Percentiles rank a stretch among this genome's conserved stretches.
phyloP scores from a whole-genome alignment of 805 yeast species.

The Kuraishia ogatae region DNA sequence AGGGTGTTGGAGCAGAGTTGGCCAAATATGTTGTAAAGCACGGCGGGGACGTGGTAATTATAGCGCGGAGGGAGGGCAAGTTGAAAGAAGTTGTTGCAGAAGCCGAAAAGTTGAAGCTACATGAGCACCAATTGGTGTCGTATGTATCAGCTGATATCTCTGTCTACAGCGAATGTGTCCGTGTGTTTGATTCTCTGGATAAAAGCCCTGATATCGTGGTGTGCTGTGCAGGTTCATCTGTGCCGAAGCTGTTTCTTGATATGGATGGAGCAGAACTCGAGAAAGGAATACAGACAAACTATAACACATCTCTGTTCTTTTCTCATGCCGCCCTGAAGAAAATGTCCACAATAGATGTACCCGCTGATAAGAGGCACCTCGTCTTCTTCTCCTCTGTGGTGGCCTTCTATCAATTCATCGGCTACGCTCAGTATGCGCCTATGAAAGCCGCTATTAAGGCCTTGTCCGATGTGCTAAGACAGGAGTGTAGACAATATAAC shows the following conservation, averaged over 20 bases:
- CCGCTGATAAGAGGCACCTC: conserved; percentile 33
- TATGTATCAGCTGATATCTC: conserved; percentile 63
- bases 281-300: conserved; percentile 59
- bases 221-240: conserved; percentile 84
- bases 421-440: conserved; percentile 89
- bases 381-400: conserved; percentile 68
- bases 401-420: conserved; percentile 82
- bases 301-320: conserved; percentile 62
- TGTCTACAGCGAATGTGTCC: conserved; percentile 37
- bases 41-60: conserved; percentile 61
- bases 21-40: conserved; percentile 61
- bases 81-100: conserved; percentile 39
- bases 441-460: conserved; percentile 75
- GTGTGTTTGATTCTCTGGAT: conserved; percentile 29
- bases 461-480: conserved; percentile 69
- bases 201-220: conserved; percentile 60
- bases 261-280: conserved; percentile 48
- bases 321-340: conserved; percentile 55
- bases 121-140: conserved; percentile 22
- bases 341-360: conserved; percentile 11
- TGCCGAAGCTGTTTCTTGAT: conserved; percentile 72
- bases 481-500: conserved; percentile 64
- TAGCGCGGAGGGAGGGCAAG: conserved; percentile 67
- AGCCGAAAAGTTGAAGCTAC: conserved; percentile 24
- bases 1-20: conserved; percentile 81